Percentiles rank a stretch among this genome's conserved stretches.
Evolutionary conservation across 768 basidiomycete species (phyloP).

Genomic region (Mycena galericulata): DNA sequence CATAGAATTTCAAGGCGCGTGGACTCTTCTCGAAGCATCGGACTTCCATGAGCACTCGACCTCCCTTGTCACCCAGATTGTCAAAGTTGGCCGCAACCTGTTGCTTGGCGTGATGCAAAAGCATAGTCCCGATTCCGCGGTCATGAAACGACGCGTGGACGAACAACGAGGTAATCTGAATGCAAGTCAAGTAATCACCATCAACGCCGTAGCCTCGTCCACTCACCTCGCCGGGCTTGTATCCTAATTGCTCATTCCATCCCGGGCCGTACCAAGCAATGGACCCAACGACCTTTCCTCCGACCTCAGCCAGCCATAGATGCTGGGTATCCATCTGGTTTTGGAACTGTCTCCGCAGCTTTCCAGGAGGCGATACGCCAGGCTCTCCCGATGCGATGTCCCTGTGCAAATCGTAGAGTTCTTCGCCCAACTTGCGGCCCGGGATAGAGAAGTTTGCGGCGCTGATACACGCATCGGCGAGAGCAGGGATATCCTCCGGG

Average conservation of each 20-base stretch:
- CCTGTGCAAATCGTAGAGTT: conserved; percentile 14
- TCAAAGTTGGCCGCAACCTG: background rate
- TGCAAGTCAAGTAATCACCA: background rate
- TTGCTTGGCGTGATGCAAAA: conserved; percentile 16
- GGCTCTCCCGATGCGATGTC: conserved; percentile 22
- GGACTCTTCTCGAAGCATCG: conserved; percentile 22
- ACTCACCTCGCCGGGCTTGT: conserved; percentile 21
- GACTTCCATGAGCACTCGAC: conserved; percentile 2
- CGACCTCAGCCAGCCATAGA: conserved; percentile 23
- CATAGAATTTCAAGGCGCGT: conserved; percentile 15
- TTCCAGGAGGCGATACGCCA: conserved; percentile 7
- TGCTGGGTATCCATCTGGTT: conserved; percentile 13
- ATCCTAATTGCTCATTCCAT: background rate
- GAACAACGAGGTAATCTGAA: conserved; percentile 22
- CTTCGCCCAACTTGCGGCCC: conserved; percentile 22
- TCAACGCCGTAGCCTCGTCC: background rate
- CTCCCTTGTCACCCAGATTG: background rate
- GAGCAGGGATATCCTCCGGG: conserved; percentile 11
- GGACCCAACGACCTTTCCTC: conserved; percentile 16
- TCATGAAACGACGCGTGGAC: conserved; percentile 12
- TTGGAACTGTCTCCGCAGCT: conserved; percentile 12
- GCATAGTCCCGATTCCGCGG: conserved; percentile 5
- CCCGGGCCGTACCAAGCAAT: conserved; percentile 20
- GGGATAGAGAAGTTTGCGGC: conserved; percentile 19
- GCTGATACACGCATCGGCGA: conserved; percentile 15